Evolutionary conservation across 2,329 filamentous ascomycete species (phyloP), one percentile per base, ranked within the genome.

Genomic region (Hypoxylon sp.): DNA sequence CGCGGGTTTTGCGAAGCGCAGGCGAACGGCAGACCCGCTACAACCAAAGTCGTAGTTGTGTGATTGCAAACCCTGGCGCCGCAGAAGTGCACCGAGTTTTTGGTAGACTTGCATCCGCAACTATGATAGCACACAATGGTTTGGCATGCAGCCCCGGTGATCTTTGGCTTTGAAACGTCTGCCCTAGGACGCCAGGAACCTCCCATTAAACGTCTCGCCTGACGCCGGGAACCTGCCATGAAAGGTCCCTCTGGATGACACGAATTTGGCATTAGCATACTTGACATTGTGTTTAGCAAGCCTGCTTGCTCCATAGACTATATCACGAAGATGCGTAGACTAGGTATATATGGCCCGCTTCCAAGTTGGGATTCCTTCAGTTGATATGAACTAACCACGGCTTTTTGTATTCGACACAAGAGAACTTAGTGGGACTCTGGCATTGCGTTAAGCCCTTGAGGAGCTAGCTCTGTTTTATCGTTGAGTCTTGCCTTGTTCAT

Each of bases 21-120:
- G 1, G 71, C 63, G 22, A 66, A 72, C 14, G 68, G 68, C 14
- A 69, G 17, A 17, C 54, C 46, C 3, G 63, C 71, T 27, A 72
- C 20, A 2, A 72, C 6, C 6, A 71, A 7, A 22, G 27, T 61
- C 20, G 55, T 51, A 2, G 10, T 33, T 7, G 27, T 31, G 17
- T 69, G 73, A 1, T 40, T 31, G 46, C 75, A 76, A 2, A 50
- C 6, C n/a, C 51, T 58, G 5, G 13, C 25, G 30, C 17, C 33
- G 35, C 68, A 70, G 20, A 71, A 68, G 33, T 65, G 69, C 30
- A 70, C 54, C 3, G 31, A 22, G 3, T 68, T 8, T 10, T 58
- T 51, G 8, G 64, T 50, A 0, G 51, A 60, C 22, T 44, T 62
- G 33, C 75, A 77, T 2, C 75, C 75, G 25, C 75, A 77, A 2